Evolutionary conservation across 257 asterid species (phyloP).

Genomic region (Dorcoceras hygrometricum): DNA sequence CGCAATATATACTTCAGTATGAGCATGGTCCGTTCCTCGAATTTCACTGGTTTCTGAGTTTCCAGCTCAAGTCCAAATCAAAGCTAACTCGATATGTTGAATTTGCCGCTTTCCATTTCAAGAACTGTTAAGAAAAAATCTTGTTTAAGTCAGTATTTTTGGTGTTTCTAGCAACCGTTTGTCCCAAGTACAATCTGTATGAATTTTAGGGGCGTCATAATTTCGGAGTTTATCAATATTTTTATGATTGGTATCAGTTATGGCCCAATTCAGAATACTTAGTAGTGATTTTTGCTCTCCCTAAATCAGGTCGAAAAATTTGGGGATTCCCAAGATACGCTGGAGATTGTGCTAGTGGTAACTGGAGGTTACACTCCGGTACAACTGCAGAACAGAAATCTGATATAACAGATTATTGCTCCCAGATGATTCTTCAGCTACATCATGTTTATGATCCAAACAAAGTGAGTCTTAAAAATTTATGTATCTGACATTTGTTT

Average conservation of each 20-base stretch:
- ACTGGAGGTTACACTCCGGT: conserved; percentile 59
- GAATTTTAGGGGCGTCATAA: not conserved
- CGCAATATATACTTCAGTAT: not conserved
- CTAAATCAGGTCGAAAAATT: conserved; percentile 56
- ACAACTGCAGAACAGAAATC: conserved; percentile 66
- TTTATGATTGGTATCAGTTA: conserved; percentile 6
- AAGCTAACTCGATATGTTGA: not conserved
- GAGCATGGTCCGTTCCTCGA: not conserved
- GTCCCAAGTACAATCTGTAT: not conserved
- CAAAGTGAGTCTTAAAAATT: conserved; percentile 44
- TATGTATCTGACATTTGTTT: not conserved
- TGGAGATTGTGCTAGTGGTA: conserved; percentile 96
- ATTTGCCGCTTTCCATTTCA: not conserved
- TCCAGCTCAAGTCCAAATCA: not conserved
- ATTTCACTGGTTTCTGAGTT: not conserved
- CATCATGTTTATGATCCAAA: conserved; percentile 94
- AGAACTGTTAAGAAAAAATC: not conserved
- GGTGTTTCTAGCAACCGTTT: not conserved
- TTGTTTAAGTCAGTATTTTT: not conserved
- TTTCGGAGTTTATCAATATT: not conserved
- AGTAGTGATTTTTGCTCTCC: not conserved
- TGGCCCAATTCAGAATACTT: not conserved
- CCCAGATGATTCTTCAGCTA: conserved; percentile 98
- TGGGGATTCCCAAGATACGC: conserved; percentile 98
- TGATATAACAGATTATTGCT: conserved; percentile 81